Percentiles rank a stretch among this genome's conserved stretches.
Conservation (phyloP, 345 rosid genomes). For the Geranium rotundifolium region DNA sequence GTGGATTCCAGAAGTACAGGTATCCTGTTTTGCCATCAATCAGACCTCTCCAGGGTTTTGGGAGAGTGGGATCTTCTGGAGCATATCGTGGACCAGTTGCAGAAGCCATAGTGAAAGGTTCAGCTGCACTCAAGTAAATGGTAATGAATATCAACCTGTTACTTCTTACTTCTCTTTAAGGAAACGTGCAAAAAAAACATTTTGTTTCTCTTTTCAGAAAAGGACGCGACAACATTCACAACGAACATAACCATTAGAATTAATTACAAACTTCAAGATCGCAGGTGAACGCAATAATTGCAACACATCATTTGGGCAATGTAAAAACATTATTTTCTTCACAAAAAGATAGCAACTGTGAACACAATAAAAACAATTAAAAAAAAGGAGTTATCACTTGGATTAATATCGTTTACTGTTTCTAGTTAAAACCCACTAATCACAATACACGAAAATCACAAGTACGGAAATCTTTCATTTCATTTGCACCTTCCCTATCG, state of each 20-base stretch:
- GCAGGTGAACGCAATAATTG: not conserved
- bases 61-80: conserved; percentile 85
- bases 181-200: not conserved
- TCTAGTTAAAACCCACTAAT: no score
- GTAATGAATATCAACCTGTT: not conserved
- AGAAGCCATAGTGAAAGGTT: conserved; percentile 39
- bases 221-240: no score
- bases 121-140: not conserved
- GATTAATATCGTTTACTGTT: no score
- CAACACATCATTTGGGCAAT: not conserved
- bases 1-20: conserved; percentile 94
- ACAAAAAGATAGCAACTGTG: not conserved
- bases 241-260: no score
- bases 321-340: not conserved
- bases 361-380: no score
- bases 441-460: no score
- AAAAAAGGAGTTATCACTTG: no score
- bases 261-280: no score
- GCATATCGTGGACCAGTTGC: conserved; percentile 72
- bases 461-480: no score
- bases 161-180: not conserved
- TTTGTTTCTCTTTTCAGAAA: no score
- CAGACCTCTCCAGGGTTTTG: conserved; percentile 93
- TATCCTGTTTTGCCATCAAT: conserved; percentile 88
- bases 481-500: no score